Percentiles rank a stretch among this genome's conserved stretches.
Conservation (phyloP, 2,329 filamentous ascomycete species). For the Corinectria fuckeliana region DNA sequence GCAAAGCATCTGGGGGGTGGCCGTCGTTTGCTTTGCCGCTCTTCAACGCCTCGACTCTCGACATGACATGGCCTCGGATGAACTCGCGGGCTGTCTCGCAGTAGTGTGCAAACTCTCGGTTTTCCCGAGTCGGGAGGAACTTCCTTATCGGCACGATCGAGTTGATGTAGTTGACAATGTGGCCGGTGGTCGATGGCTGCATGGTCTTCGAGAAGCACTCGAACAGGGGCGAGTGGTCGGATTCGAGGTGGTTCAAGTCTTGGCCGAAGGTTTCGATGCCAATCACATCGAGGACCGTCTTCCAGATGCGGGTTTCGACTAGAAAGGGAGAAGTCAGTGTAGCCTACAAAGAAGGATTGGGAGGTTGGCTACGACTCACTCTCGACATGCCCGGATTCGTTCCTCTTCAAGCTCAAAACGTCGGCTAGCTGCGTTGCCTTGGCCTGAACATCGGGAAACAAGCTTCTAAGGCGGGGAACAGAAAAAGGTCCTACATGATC, state of each 20-base stretch:
- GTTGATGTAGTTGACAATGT: conserved; percentile 43
- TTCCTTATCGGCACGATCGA: conserved; percentile 45
- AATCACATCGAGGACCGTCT: conserved; percentile 45
- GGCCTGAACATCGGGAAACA: conserved; percentile 41
- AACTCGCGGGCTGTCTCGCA: conserved; percentile 40
- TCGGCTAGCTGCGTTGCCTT: conserved; percentile 43
- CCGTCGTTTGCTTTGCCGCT: not conserved
- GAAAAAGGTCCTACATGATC: conserved; percentile 42
- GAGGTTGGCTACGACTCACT: conserved; percentile 9
- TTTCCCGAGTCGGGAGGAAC: conserved; percentile 45
- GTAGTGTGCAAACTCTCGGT: conserved; percentile 43
- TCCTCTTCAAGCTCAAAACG: conserved; percentile 27
- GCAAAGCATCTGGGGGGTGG: conserved; percentile 34
- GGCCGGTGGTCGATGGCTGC: conserved; percentile 33
- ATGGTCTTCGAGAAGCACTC: conserved; percentile 33
- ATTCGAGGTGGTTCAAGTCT: conserved; percentile 44
- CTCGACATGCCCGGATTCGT: conserved; percentile 23
- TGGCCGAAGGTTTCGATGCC: conserved; percentile 43
- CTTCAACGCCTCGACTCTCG: conserved; percentile 1
- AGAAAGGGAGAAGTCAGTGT: not conserved
- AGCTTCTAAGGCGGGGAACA: conserved; percentile 34
- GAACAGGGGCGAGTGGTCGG: conserved; percentile 34
- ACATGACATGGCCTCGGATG: conserved; percentile 31
- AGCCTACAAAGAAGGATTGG: too few species aligned
- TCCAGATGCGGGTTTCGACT: conserved; percentile 41